phyloP scores from a whole-genome alignment of 2,329 filamentous ascomycete species.

The Verticillium tricorpus region DNA sequence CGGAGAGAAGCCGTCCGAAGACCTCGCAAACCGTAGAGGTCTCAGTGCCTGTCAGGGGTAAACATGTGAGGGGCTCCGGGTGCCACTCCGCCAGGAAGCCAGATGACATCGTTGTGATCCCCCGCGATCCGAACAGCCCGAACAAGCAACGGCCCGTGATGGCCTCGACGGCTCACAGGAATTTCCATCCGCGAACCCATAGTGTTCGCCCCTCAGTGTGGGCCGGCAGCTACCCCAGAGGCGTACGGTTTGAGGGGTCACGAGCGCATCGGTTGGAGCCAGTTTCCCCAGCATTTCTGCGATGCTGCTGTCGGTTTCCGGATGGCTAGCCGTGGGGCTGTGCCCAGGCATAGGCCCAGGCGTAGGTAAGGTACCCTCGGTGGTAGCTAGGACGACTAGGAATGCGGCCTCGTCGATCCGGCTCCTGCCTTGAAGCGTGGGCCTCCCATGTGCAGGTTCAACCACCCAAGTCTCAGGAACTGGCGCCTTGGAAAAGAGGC shows the following conservation, averaged over 20 bases:
- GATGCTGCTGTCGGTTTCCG: not conserved
- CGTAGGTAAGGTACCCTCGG: not conserved
- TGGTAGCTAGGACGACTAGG: not conserved
- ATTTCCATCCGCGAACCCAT: slow-evolving; percentile 1
- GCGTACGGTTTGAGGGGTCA: not conserved
- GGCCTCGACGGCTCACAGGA: slow-evolving; percentile 1
- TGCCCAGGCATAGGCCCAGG: not conserved
- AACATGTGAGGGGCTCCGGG: not conserved
- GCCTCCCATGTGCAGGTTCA: not conserved
- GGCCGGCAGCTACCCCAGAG: not conserved
- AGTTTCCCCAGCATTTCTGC: not conserved
- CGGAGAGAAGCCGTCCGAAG: not conserved
- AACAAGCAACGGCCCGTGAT: not conserved
- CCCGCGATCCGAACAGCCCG: not conserved
- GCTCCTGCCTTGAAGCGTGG: not conserved
- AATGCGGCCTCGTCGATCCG: not conserved
- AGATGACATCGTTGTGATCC: not conserved
- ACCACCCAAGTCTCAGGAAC: not conserved
- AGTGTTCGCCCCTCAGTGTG: slow-evolving; percentile 1
- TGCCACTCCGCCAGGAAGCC: not conserved
- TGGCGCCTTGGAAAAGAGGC: not conserved
- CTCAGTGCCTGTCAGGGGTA: not conserved
- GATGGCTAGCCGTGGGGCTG: not conserved
- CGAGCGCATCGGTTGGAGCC: not conserved
- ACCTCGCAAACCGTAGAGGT: not conserved